A percentile compares a stretch with the other conserved stretches of the same genome.
phyloP scores from a whole-genome alignment of 106 monocot species.

The Narthecium ossifragum region DNA sequence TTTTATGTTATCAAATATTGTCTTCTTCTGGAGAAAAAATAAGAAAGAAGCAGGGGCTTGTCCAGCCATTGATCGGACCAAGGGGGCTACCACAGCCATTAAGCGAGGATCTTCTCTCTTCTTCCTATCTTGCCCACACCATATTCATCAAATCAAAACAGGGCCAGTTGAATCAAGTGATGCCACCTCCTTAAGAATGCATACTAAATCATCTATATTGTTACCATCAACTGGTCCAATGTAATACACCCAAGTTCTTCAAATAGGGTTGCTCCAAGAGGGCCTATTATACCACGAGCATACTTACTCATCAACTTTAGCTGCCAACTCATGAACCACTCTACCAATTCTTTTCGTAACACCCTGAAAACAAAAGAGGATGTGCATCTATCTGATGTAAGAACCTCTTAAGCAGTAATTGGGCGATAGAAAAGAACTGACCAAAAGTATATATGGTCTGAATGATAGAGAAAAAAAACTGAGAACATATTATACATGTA shows the following conservation, averaged over 20 bases:
- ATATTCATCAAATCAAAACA: constrained; percentile 87
- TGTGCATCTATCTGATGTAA: neutral
- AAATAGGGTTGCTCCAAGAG: constrained; percentile 43
- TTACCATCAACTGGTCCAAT: constrained; percentile 88
- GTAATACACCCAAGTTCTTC: constrained; percentile 88
- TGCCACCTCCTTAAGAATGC: constrained; percentile 68
- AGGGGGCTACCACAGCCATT: too few species aligned
- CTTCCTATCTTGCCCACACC: too few species aligned
- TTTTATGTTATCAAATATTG: too few species aligned
- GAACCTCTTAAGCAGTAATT: too few species aligned
- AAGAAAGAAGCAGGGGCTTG: neutral
- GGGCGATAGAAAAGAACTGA: too few species aligned
- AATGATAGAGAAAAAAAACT: neutral
- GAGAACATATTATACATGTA: neutral
- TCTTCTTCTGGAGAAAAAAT: too few species aligned
- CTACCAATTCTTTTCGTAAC: constrained; percentile 70
- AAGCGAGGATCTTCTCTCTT: too few species aligned
- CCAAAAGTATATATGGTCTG: neutral
- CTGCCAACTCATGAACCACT: constrained; percentile 49
- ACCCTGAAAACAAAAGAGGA: constrained; percentile 16
- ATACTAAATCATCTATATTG: constrained; percentile 58
- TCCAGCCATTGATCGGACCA: too few species aligned
- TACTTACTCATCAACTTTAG: constrained; percentile 84
- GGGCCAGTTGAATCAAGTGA: constrained; percentile 73
- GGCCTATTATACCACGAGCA: constrained; percentile 63